Conservation (phyloP, 2,329 filamentous ascomycete genomes). For the Epichloe baconii region DNA sequence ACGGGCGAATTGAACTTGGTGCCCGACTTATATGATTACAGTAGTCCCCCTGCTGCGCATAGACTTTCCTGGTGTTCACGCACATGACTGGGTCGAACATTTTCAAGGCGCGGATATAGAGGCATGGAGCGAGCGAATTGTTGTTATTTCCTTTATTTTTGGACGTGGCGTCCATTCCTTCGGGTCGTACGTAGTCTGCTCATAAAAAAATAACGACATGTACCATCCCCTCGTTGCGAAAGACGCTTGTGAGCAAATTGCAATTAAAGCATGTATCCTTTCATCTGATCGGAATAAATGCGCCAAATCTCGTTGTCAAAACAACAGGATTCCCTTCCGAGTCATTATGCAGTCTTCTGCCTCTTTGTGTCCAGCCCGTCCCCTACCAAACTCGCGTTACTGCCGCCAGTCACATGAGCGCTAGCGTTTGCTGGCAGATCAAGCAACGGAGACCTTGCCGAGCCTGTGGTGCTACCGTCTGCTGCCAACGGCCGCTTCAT, state of each 20-base stretch:
- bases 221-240: background rate
- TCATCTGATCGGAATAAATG: constrained; percentile 10
- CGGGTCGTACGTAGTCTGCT: background rate
- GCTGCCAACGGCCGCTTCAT: constrained; percentile 37
- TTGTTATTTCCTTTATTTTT: background rate
- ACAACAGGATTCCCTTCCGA: background rate
- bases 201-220: background rate
- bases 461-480: constrained; percentile 13
- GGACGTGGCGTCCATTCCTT: background rate
- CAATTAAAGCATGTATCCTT: background rate
- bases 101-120: background rate
- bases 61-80: background rate
- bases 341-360: constrained; percentile 26
- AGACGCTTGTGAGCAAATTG: background rate
- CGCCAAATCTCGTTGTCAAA: constrained; percentile 8
- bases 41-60: background rate
- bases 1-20: background rate
- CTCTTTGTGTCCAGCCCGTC: constrained; percentile 35
- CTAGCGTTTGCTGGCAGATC: constrained; percentile 36
- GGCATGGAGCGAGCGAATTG: too few species aligned
- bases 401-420: constrained; percentile 9
- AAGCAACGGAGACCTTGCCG: constrained; percentile 30
- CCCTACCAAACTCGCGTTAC: constrained; percentile 4
- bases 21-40: background rate
- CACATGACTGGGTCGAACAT: background rate